These are phyloP conservation scores for Phytophthora meadii DNA, from an alignment of 352 stramenopile species.

Conservation along the genomic window DNA sequence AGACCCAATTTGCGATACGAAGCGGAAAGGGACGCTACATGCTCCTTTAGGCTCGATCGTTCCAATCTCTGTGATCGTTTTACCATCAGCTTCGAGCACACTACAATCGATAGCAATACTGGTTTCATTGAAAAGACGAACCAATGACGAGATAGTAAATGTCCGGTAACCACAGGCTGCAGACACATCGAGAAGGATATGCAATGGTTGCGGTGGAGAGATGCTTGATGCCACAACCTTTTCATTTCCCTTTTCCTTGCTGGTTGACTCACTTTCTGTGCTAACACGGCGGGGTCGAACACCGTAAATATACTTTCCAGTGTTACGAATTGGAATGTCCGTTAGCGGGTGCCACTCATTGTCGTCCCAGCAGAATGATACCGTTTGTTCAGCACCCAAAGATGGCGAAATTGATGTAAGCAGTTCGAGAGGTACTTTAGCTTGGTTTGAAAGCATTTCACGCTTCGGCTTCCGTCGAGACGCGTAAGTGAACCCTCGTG, in stretches of 20 bases:
- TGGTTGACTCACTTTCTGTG: slow-evolving; percentile 6
- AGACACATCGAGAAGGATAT: slow-evolving; percentile 81
- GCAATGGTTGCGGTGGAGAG: slow-evolving; percentile 37
- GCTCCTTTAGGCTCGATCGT: slow-evolving; percentile 70
- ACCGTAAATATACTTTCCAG: slow-evolving; percentile 82
- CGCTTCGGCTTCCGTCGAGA: slow-evolving; percentile 48
- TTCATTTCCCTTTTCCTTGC: slow-evolving; percentile 6
- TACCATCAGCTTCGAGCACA: slow-evolving; percentile 63
- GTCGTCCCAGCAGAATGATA: slow-evolving; percentile 80
- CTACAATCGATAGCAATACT: slow-evolving; percentile 65
- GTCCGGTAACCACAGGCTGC: slow-evolving; percentile 72
- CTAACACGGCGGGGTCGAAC: slow-evolving; percentile 42
- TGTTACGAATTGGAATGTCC: slow-evolving; percentile 78
- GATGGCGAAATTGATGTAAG: slow-evolving; percentile 72
- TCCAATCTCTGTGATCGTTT: slow-evolving; percentile 63
- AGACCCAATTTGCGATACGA: slow-evolving; percentile 60
- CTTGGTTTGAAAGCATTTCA: slow-evolving; percentile 53
- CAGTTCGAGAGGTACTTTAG: slow-evolving; percentile 77
- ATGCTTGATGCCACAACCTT: slow-evolving; percentile 7
- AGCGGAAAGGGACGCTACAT: slow-evolving; percentile 70
- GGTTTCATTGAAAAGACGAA: slow-evolving; percentile 82
- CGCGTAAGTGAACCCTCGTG: slow-evolving; percentile 67
- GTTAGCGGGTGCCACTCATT: slow-evolving; percentile 77
- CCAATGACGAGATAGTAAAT: slow-evolving; percentile 81
- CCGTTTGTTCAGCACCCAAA: slow-evolving; percentile 70